Conservation (phyloP, 345 rosid species). For the Xanthoceras sorbifolium region DNA sequence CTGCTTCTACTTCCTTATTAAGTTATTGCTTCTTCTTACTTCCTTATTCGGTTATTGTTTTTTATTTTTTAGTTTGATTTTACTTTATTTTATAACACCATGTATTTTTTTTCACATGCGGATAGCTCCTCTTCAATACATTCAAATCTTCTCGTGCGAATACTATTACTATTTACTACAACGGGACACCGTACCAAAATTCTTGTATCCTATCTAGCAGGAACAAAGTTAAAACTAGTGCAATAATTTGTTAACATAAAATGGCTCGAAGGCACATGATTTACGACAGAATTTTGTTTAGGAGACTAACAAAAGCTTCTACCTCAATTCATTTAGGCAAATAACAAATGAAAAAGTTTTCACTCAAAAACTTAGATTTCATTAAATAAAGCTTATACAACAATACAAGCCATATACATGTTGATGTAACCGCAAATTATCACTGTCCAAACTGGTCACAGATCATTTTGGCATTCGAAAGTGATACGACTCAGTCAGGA, state of each 20-base stretch:
- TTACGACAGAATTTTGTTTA: not conserved
- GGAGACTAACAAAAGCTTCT: not conserved
- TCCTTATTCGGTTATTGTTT: no score
- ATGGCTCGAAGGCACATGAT: not conserved
- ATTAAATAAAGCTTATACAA: not conserved
- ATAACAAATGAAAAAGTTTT: not conserved
- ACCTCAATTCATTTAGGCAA: not conserved
- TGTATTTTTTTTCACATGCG: no score
- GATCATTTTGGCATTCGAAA: not conserved
- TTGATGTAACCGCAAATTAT: not conserved
- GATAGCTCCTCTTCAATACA: not conserved
- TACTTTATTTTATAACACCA: no score
- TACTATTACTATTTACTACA: not conserved
- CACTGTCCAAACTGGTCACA: not conserved
- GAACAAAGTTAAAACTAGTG: not conserved
- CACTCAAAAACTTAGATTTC: not conserved
- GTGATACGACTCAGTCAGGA: not conserved
- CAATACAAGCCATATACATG: not conserved
- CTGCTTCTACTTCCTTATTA: no score
- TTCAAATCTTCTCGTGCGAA: not conserved
- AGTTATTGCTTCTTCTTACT: no score
- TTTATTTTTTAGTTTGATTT: no score
- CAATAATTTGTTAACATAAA: no score
- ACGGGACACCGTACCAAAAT: not conserved
- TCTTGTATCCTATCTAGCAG: not conserved